Base-by-base conservation (phyloP, 495 filamentous ascomycete genomes). In the Glonium stellatum region DNA sequence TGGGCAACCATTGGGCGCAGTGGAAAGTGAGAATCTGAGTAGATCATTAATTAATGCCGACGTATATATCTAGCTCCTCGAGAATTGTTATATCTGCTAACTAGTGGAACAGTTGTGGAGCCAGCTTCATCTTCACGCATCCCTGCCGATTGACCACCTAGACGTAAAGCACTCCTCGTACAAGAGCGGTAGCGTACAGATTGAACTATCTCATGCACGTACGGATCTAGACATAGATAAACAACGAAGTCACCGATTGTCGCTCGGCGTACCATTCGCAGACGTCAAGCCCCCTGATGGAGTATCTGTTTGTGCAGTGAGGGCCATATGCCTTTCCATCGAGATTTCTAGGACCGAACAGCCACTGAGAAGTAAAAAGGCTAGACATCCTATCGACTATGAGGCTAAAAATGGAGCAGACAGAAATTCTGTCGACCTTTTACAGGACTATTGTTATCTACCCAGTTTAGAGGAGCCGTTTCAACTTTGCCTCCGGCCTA, bases 221-320 rank as follows among this genome's bases (percentile, higher is more conserved):
- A 41, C n/a, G 12, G 58, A 54, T 21, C 21, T 44, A 12, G 41
- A 61, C 1, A 39, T 35, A 10, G 22, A 23, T 21, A 21, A 27
- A 10, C 34, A 57, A 23, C 6, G 15, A 47, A 15, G 34, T 37
- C 63, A 65, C 54, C 63, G 59, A 11, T 13, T 71, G 9, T 39
- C 35, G 10, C 5, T 42, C 34, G 57, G 49, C 39, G 66, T 65
- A 22, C 54, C 69, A 25, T 47, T 48, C 34, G 60, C 63, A 35
- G 66, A 66, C 49, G 50, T 62, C 4, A 60, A 37, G 42, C 63
- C 68, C 12, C 66, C 68, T 15, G 55, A 55, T 34, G 61, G 58
- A 18, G 51, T 65, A 15, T 15, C 52, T 22, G 27, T 31, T 9
- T 4, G 67, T 2, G 57, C 18, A 1, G 48, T 69, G 8, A 21